Conservation (phyloP, 2,329 filamentous ascomycete species). For the Achaetomium macrosporum region DNA sequence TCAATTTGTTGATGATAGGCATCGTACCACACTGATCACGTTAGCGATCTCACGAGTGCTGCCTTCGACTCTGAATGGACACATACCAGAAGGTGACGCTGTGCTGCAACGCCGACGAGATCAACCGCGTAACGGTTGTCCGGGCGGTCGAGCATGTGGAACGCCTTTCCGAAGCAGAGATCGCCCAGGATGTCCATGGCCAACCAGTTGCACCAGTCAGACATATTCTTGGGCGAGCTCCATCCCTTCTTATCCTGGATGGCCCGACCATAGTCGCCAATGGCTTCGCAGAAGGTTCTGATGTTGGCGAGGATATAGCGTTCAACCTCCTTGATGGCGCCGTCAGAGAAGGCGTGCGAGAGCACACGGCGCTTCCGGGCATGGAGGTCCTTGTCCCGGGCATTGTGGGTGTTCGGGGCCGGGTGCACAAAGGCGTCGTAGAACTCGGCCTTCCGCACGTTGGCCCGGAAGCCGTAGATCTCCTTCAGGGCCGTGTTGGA, state of each 20-base stretch:
- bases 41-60: background rate
- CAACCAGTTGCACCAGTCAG: constrained; percentile 56
- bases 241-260: constrained; percentile 48
- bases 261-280: constrained; percentile 37
- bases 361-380: constrained; percentile 66
- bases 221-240: constrained; percentile 56
- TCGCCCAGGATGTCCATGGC: constrained; percentile 59
- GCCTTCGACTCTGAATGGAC: background rate
- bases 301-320: constrained; percentile 60
- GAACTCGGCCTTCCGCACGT: constrained; percentile 63
- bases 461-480: constrained; percentile 59
- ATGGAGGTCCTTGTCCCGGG: constrained; percentile 61
- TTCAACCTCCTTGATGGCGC: constrained; percentile 62
- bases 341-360: constrained; percentile 65
- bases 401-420: constrained; percentile 66
- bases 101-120: constrained; percentile 61
- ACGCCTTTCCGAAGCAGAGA: constrained; percentile 56
- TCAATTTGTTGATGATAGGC: constrained; percentile 60
- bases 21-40: constrained; percentile 59
- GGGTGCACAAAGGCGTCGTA: constrained; percentile 69
- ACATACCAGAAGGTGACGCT: constrained; percentile 62
- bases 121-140: constrained; percentile 62
- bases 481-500: constrained; percentile 60
- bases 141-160: constrained; percentile 53
- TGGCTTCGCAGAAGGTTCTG: constrained; percentile 57